Percentiles rank a stretch among this genome's conserved stretches.
These are phyloP conservation scores for Diaporthe helianthi DNA, from an alignment of 2,329 filamentous ascomycete genomes.

Conservation along the genomic window DNA sequence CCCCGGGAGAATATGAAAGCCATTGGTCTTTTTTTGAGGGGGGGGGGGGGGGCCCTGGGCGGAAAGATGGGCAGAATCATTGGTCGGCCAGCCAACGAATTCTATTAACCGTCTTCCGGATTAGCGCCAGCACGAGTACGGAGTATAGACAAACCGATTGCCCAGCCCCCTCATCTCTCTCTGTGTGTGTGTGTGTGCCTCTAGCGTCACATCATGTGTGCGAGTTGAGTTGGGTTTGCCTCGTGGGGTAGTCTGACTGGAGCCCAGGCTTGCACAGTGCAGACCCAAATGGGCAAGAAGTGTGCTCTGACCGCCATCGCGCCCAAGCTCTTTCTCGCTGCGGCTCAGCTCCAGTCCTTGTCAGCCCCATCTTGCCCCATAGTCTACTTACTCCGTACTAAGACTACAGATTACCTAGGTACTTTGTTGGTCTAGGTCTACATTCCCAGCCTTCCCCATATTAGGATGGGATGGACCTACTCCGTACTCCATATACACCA, in stretches of 20 bases:
- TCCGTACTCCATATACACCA: slow-evolving; percentile 18
- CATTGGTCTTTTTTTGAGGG: slow-evolving; percentile 11
- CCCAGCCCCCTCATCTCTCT: slow-evolving; percentile 2
- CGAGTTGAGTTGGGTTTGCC: slow-evolving; percentile 15
- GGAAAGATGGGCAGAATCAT: slow-evolving; percentile 6
- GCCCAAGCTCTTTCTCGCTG: slow-evolving; percentile 23
- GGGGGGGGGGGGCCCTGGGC: no score
- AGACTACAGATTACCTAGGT: no score
- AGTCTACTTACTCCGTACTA: no score
- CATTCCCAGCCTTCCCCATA: slow-evolving; percentile 33
- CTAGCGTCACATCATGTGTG: slow-evolving; percentile 15
- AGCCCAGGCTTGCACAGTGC: not conserved
- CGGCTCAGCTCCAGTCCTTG: slow-evolving; percentile 1
- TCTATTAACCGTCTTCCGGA: not conserved
- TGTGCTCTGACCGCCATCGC: slow-evolving; percentile 22
- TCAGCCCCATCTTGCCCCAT: slow-evolving; percentile 11
- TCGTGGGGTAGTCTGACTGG: slow-evolving; percentile 21
- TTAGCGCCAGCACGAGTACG: no score
- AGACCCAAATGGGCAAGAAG: slow-evolving; percentile 1
- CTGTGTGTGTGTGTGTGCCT: not conserved
- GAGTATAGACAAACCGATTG: not conserved
- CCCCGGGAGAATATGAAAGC: not conserved
- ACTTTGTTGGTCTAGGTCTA: no score
- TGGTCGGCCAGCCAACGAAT: slow-evolving; percentile 29
- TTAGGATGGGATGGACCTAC: slow-evolving; percentile 29